Base-by-base conservation (phyloP, 106 monocot genomes). In the Apostasia ramifera region DNA sequence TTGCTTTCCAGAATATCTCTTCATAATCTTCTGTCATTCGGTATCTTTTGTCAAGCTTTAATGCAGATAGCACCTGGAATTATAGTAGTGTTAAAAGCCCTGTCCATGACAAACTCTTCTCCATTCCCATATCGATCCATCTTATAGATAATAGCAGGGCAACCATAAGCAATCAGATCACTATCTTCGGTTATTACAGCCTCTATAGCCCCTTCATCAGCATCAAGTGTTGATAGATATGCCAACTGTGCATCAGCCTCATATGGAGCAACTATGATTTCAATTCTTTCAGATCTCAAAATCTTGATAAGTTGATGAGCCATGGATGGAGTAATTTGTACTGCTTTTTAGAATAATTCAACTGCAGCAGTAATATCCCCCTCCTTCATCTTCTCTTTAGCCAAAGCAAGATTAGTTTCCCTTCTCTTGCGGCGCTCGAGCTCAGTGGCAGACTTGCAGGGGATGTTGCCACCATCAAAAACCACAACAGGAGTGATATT, bases 241-340 rank as follows among this genome's bases (percentile, higher is more conserved):
- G 94, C 94, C 45, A 94, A 66, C 61, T 94, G 94, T 63, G 94
- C 91, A 83, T 94, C 94, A 64, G 94, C 94, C 70, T 91, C 94
- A 82, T 94, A 94, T 66, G 94, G 94, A 79, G 91, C 88, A 52
- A 94, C 94, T 43, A 91, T 71, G 63, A 88, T 91, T 50, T 94
- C 94, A 59, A 91, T 67, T 57, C 57, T 80, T 61, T 91, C 91
- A 12, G 54, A 70, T 61, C 79, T 85, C 66, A 94, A 67, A 65
- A 91, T 85, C 94, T 88, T 85, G 76, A 94, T 88, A 57, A 94
- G 69, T 69, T 86, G 70, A 68, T 88, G 75, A 55, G 91, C 91
- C 94, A 94, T 94, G 47, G 63, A 63, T 68, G 94, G 94, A 75
- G 94, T 85, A 73, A 94, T 75, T 48, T 15, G 68, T 3, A 91